phyloP scores from a whole-genome alignment of 2,329 filamentous ascomycete species.

The Macrophomina phaseolina region DNA sequence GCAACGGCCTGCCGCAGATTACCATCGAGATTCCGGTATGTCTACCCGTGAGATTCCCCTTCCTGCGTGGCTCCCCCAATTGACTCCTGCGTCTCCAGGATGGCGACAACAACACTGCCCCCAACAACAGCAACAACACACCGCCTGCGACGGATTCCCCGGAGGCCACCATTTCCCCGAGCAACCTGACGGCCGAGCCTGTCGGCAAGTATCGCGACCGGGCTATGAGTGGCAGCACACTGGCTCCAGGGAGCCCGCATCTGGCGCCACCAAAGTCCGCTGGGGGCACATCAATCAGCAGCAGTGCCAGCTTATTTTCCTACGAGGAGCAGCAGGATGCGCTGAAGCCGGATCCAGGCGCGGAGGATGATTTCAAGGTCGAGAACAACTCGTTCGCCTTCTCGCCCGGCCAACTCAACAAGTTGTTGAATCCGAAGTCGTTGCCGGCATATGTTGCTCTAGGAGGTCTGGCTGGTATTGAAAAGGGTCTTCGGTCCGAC shows the following conservation, averaged over 20 bases:
- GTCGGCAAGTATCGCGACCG: constrained; percentile 7
- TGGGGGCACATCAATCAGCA: constrained; percentile 24
- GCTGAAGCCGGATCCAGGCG: constrained; percentile 75
- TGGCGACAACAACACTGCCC: not conserved
- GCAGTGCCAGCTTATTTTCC: constrained; percentile 26
- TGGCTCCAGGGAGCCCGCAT: constrained; percentile 8
- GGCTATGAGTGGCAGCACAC: constrained; percentile 27
- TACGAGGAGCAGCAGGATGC: constrained; percentile 60
- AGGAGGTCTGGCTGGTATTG: constrained; percentile 73
- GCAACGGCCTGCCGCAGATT: constrained; percentile 7
- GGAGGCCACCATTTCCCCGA: constrained; percentile 1
- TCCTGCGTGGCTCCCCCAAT: not conserved
- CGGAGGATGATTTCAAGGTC: constrained; percentile 75
- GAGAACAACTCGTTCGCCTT: constrained; percentile 82
- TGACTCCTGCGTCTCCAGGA: not conserved
- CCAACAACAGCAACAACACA: not conserved
- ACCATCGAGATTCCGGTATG: constrained; percentile 19
- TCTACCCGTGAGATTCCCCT: not conserved
- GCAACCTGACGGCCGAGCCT: not conserved
- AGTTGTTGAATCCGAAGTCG: constrained; percentile 81
- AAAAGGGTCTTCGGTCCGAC: constrained; percentile 74
- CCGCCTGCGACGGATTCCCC: not conserved
- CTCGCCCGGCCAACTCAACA: constrained; percentile 78
- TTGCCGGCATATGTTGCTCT: constrained; percentile 75
- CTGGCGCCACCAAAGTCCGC: constrained; percentile 21